Evolutionary conservation across 805 yeast genomes (phyloP), one percentile per base, ranked within the genome.

Genomic region (Vanderwaltozyma verrucispora): DNA sequence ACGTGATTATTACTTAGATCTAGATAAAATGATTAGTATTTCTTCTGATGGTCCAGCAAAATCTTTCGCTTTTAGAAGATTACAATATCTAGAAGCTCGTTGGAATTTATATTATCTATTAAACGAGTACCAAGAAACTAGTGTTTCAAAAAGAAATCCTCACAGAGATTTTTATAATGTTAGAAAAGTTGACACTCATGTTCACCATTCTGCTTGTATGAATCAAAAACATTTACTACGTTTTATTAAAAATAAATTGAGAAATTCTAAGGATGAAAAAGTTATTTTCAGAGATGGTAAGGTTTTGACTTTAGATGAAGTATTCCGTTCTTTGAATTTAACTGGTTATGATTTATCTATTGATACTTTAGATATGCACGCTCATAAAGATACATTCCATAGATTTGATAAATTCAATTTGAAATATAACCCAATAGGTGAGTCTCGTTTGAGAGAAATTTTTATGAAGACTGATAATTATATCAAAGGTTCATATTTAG

Each of bases 121-220:
- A 49, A 92, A 92, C 56, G 97, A 89, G 54, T 88, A 84, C 56
- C 92, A 86, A 54, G 99, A 92, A 59, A 81, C 80, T 15, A 77
- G 88, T 14, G 92, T 84, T 45, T 80, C 94, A 9, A 92, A 92
- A 62, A 75, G 77, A 42, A 88, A 88, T 47, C 97, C 97, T 4
- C 99, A 92, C 59, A 77, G 99, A 60, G 99, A 66, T 49, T 65
- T 66, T 33, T 66, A 66, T 39, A 66, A 66, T 38, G 66, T 60
- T 13, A 52, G 71, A 44, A 67, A 67, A 44, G 61, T 67, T 26
- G 70, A 66, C 37, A 92, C 97, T 15, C 99, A 92, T 69, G 95
- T 92, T 50, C 99, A 92, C 59, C 98, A 94, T 59, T 84, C 96
- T 9, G 99, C 99, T 10, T 88, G 96, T 61, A 94, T 94, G 97